phyloP scores from a whole-genome alignment of 345 rosid genomes.

The Excoecaria agallocha region DNA sequence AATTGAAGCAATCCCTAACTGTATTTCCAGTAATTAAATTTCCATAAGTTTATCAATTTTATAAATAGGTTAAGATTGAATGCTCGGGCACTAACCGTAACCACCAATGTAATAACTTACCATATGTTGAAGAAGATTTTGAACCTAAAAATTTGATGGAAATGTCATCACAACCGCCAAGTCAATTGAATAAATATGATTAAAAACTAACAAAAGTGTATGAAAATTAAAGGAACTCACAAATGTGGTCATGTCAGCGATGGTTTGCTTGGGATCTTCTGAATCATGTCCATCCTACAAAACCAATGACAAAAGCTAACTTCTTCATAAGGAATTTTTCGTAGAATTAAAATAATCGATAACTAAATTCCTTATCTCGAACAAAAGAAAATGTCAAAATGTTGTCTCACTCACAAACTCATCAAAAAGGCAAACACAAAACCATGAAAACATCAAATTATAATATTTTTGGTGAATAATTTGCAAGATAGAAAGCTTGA shows the following conservation, averaged over 20 bases:
- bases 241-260: constrained; percentile 63
- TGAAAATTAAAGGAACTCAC: constrained; percentile 39
- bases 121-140: constrained; percentile 77
- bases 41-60: not conserved
- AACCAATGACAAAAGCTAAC: no score
- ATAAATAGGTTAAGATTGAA: no score
- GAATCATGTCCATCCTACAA: constrained; percentile 78
- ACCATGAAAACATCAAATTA: no score
- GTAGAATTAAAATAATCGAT: not conserved
- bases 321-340: no score
- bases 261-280: constrained; percentile 65
- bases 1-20: no score
- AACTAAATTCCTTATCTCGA: not conserved
- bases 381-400: not conserved
- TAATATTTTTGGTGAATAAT: no score
- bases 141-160: constrained; percentile 42
- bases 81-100: no score
- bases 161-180: not conserved
- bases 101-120: constrained; percentile 45
- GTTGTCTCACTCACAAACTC: not conserved
- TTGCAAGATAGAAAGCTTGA: no score
- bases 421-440: not conserved
- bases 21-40: no score
- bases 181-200: not conserved
- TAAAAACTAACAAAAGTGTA: not conserved